A percentile compares a stretch with the other conserved stretches of the same genome.
These are phyloP conservation scores for Fusarium foetens DNA, from an alignment of 2,329 filamentous ascomycete species.

Conservation along the genomic window DNA sequence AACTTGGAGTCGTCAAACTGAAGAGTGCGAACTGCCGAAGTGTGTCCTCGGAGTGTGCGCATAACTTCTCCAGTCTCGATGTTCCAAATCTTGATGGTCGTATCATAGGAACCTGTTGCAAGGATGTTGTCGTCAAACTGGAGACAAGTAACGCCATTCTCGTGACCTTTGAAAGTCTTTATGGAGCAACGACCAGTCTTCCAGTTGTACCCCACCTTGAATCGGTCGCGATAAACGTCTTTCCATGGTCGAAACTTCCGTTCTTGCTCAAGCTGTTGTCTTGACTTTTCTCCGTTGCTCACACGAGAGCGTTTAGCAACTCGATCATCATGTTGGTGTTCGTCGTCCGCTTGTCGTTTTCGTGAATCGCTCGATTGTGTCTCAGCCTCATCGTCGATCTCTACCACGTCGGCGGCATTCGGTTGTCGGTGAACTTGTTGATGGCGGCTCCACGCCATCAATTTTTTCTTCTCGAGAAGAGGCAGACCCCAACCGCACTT, in stretches of 20 bases:
- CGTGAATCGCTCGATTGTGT: slow-evolving; percentile 43
- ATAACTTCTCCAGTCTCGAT: slow-evolving; percentile 87
- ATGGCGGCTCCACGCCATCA: slow-evolving; percentile 87
- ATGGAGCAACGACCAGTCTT: slow-evolving; percentile 91
- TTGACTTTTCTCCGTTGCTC: slow-evolving; percentile 39
- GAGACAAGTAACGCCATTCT: slow-evolving; percentile 72
- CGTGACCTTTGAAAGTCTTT: slow-evolving; percentile 84
- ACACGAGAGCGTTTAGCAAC: slow-evolving; percentile 50
- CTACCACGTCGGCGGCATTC: slow-evolving; percentile 37
- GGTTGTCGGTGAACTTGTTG: slow-evolving; percentile 69
- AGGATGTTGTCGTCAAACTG: slow-evolving; percentile 86
- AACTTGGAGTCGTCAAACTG: slow-evolving; percentile 94
- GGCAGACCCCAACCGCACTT: slow-evolving; percentile 97
- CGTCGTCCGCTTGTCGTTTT: slow-evolving; percentile 49
- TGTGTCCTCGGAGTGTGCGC: slow-evolving; percentile 85
- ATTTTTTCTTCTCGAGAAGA: slow-evolving; percentile 84
- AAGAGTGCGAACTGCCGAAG: slow-evolving; percentile 83
- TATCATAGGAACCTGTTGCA: slow-evolving; percentile 94
- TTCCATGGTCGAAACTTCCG: slow-evolving; percentile 82
- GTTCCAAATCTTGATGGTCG: slow-evolving; percentile 96
- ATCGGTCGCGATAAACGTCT: slow-evolving; percentile 93
- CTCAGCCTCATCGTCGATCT: slow-evolving; percentile 41
- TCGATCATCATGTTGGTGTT: slow-evolving; percentile 42
- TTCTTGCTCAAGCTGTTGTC: slow-evolving; percentile 53
- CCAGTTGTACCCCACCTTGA: slow-evolving; percentile 97